phyloP scores from a whole-genome alignment of 2,329 filamentous ascomycete species.

The Metarhizium rileyi region DNA sequence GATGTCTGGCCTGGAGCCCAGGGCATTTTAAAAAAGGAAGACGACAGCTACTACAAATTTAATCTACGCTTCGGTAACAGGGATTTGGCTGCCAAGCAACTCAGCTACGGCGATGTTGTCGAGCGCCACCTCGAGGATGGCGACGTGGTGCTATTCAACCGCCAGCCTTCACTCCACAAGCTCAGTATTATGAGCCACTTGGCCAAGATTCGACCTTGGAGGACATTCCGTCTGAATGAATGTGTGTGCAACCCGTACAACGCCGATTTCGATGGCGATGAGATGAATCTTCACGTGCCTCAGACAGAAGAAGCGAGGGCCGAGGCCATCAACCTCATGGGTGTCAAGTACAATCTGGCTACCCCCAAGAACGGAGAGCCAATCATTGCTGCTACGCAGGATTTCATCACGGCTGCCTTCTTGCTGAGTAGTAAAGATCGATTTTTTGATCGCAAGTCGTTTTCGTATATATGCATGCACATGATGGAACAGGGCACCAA shows the following conservation, averaged over 20 bases:
- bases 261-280: constrained; percentile 96
- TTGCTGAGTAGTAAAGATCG: constrained; percentile 84
- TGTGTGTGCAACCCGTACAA: constrained; percentile 98
- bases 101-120: constrained; percentile 78
- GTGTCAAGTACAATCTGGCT: constrained; percentile 89
- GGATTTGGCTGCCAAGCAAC: constrained; percentile 59
- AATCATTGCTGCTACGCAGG: constrained; percentile 97
- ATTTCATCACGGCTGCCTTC: constrained; percentile 96
- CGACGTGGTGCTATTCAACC: constrained; percentile 95
- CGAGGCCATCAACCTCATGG: constrained; percentile 94
- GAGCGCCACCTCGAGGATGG: constrained; percentile 92
- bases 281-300: constrained; percentile 98
- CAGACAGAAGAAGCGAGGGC: constrained; percentile 95
- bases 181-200: constrained; percentile 96
- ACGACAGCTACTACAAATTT: constrained; percentile 56
- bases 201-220: constrained; percentile 87
- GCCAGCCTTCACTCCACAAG: constrained; percentile 94
- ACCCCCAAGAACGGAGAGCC: constrained; percentile 97
- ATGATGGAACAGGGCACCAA: constrained; percentile 78
- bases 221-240: constrained; percentile 93
- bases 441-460: constrained; percentile 83
- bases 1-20: constrained; percentile 83
- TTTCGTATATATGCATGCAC: constrained; percentile 82
- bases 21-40: constrained; percentile 62
- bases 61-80: constrained; percentile 68